A percentile compares a stretch with the other conserved stretches of the same genome.
Conservation (phyloP, 441 rosid species). For the Adansonia rubrostipa region DNA sequence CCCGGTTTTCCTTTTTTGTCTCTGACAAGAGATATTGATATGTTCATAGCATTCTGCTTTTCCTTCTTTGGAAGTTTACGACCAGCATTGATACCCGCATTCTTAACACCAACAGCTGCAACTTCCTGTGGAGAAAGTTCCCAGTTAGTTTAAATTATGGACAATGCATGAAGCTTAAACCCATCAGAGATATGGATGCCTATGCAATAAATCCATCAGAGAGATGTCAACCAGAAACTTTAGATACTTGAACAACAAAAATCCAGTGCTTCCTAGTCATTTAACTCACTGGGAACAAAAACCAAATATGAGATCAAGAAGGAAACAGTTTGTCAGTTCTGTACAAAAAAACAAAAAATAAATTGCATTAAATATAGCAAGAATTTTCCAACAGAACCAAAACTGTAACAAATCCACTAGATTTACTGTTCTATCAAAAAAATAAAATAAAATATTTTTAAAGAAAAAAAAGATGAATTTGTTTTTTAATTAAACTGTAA, state of each 20-base stretch:
- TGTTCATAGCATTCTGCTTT: constrained; percentile 53
- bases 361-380: neutral
- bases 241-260: neutral
- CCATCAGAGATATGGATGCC: neutral
- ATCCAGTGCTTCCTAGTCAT: neutral
- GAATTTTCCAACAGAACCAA: constrained; percentile 20
- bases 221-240: neutral
- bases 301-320: neutral
- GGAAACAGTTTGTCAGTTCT: neutral
- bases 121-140: constrained; percentile 62
- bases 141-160: neutral
- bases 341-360: neutral
- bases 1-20: constrained; percentile 61
- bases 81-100: constrained; percentile 59
- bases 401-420: constrained; percentile 1
- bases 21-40: constrained; percentile 50
- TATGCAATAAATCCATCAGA: neutral
- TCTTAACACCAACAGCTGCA: constrained; percentile 80
- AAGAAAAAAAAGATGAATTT: neutral
- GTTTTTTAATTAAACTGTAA: neutral
- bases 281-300: neutral
- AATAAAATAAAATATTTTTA: neutral
- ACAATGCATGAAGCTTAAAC: neutral
- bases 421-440: neutral
- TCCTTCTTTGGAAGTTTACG: constrained; percentile 76